A percentile compares a stretch with the other conserved stretches of the same genome.
These are phyloP conservation scores for Annulohypoxylon bovei DNA, from an alignment of 495 filamentous ascomycete species.

Conservation along the genomic window DNA sequence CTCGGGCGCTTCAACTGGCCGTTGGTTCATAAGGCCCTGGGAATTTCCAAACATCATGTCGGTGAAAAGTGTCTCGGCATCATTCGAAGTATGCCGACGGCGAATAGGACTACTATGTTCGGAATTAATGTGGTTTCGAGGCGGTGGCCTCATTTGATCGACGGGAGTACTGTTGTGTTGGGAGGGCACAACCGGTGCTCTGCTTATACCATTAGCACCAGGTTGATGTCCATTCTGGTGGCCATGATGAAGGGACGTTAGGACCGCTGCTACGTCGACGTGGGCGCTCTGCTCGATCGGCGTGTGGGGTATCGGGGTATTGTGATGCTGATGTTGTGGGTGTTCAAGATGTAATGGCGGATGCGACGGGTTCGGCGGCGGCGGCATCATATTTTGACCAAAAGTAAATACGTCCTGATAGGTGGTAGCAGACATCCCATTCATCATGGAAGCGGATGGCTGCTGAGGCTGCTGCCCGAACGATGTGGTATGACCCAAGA, in stretches of 20 bases:
- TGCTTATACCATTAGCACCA: slow-evolving; percentile 18
- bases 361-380: slow-evolving; percentile 38
- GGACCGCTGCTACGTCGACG: slow-evolving; percentile 38
- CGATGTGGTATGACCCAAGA: slow-evolving; percentile 70
- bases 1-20: slow-evolving; percentile 38
- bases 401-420: slow-evolving; percentile 38
- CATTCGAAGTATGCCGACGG: slow-evolving; percentile 32
- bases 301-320: slow-evolving; percentile 16
- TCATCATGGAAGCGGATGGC: slow-evolving; percentile 29
- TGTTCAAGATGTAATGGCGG: slow-evolving; percentile 38
- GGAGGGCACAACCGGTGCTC: slow-evolving; percentile 24
- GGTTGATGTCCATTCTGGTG: slow-evolving; percentile 32
- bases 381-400: slow-evolving; percentile 45
- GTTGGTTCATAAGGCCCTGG: slow-evolving; percentile 27
- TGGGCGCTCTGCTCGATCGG: slow-evolving; percentile 42
- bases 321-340: slow-evolving; percentile 21
- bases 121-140: slow-evolving; percentile 25
- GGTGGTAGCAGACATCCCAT: slow-evolving; percentile 24
- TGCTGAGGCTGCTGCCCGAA: slow-evolving; percentile 59
- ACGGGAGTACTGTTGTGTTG: slow-evolving; percentile 15
- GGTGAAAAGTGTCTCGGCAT: slow-evolving; percentile 42
- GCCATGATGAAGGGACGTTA: slow-evolving; percentile 41
- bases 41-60: slow-evolving; percentile 52
- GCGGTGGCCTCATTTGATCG: slow-evolving; percentile 23
- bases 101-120: slow-evolving; percentile 33